phyloP scores from a whole-genome alignment of 2,329 filamentous ascomycete species.

The Beauveria bassiana region DNA sequence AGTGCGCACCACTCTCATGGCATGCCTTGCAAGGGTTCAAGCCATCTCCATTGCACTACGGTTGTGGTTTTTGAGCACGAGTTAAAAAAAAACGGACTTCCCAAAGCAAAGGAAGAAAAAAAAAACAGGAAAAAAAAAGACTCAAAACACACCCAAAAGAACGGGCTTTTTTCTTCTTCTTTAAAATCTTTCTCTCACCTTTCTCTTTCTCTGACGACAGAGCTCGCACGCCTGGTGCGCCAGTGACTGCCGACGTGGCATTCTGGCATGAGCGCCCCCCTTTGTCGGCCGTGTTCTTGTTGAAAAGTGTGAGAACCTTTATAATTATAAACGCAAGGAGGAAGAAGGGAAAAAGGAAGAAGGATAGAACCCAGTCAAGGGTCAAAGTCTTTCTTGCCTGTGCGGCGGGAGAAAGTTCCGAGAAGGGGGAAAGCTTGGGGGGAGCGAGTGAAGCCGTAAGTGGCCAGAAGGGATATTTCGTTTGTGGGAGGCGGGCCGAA shows the following conservation, averaged over 20 bases:
- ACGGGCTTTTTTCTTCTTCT: not conserved
- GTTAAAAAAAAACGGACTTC: no score
- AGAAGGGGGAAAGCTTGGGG: no score
- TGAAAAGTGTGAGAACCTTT: no score
- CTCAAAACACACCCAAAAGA: no score
- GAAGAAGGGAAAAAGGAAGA: not conserved
- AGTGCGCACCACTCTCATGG: not conserved
- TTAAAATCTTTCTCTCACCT: not conserved
- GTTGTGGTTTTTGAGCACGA: not conserved
- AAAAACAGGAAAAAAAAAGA: no score
- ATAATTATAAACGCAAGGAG: not conserved
- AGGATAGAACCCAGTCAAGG: no score
- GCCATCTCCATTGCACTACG: constrained; percentile 7
- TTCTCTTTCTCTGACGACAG: constrained; percentile 8
- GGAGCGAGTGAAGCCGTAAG: no score
- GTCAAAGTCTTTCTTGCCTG: no score
- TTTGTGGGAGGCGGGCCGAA: not conserved
- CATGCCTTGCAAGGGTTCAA: not conserved
- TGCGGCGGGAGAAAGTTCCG: no score
- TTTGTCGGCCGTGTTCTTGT: not conserved
- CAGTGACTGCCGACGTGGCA: not conserved
- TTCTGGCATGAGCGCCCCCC: not conserved
- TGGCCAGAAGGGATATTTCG: not conserved
- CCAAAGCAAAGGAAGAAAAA: no score
- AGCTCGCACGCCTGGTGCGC: constrained; percentile 7